Percentiles rank a stretch among this genome's conserved stretches.
phyloP scores from a whole-genome alignment of 2,329 filamentous ascomycete genomes.

The Lachnellula suecica region DNA sequence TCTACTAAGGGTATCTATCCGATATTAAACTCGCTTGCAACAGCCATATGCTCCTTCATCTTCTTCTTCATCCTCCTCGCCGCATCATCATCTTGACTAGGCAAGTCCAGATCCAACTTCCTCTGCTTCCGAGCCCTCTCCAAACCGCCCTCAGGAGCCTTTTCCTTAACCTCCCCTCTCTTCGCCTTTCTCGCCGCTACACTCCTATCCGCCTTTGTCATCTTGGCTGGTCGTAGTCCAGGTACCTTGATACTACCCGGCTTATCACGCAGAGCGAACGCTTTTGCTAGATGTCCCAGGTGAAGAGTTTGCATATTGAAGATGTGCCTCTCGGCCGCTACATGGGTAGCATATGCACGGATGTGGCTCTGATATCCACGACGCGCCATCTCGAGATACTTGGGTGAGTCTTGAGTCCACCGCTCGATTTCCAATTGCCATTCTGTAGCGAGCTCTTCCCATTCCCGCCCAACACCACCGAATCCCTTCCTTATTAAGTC shows the following conservation, averaged over 20 bases:
- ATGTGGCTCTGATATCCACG: slow-evolving; percentile 91
- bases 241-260: slow-evolving; percentile 74
- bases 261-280: slow-evolving; percentile 84
- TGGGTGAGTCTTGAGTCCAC: slow-evolving; percentile 62
- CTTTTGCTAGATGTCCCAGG: slow-evolving; percentile 90
- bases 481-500: slow-evolving; percentile 69
- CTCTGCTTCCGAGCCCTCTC: slow-evolving; percentile 35
- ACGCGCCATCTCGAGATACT: slow-evolving; percentile 76
- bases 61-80: slow-evolving; percentile 66
- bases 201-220: slow-evolving; percentile 40
- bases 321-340: slow-evolving; percentile 77
- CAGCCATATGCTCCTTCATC: slow-evolving; percentile 55
- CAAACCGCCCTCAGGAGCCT: slow-evolving; percentile 33
- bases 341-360: slow-evolving; percentile 91
- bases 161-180: slow-evolving; percentile 36
- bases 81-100: slow-evolving; percentile 51
- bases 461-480: slow-evolving; percentile 48
- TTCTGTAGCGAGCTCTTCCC: slow-evolving; percentile 67
- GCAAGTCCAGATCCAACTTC: slow-evolving; percentile 37
- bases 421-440: slow-evolving; percentile 66
- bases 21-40: slow-evolving; percentile 67
- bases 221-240: slow-evolving; percentile 41
- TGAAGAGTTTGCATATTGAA: slow-evolving; percentile 94
- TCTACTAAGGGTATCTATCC: slow-evolving; percentile 40
- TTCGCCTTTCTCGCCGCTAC: slow-evolving; percentile 35